phyloP scores from a whole-genome alignment of 2,329 filamentous ascomycete genomes.

The Xylariales sp. region DNA sequence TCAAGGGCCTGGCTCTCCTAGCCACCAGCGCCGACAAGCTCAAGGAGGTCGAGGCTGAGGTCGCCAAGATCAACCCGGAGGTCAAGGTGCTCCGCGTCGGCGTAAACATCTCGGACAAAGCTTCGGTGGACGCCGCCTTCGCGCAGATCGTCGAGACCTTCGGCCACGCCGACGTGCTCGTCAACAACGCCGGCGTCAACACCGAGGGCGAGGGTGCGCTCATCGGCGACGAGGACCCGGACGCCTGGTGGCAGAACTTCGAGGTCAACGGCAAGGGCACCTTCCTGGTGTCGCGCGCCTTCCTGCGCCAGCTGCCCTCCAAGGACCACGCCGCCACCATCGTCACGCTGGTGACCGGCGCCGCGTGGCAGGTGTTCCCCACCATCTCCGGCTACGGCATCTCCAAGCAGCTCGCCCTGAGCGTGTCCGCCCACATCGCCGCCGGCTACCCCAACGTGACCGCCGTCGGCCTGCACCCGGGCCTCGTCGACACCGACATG shows the following conservation, averaged over 20 bases:
- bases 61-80: slow-evolving; percentile 21
- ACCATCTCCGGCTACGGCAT: slow-evolving; percentile 23
- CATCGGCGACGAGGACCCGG: slow-evolving; percentile 7
- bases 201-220: slow-evolving; percentile 6
- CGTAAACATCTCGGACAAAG: slow-evolving; percentile 11
- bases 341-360: slow-evolving; percentile 20
- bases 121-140: slow-evolving; percentile 12
- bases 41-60: slow-evolving; percentile 24
- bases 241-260: slow-evolving; percentile 23
- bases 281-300: slow-evolving; percentile 27
- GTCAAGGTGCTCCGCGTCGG: slow-evolving; percentile 8
- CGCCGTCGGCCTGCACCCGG: slow-evolving; percentile 26
- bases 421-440: slow-evolving; percentile 24
- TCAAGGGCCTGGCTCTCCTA: slow-evolving; percentile 18
- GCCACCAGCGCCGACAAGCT: slow-evolving; percentile 29
- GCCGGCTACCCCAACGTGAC: slow-evolving; percentile 28
- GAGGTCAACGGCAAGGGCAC: slow-evolving; percentile 37
- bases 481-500: slow-evolving; percentile 28
- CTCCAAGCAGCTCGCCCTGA: slow-evolving; percentile 26
- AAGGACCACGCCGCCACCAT: slow-evolving; percentile 14
- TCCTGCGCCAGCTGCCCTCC: neutral
- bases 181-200: slow-evolving; percentile 7
- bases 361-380: slow-evolving; percentile 13
- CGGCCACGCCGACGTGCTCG: slow-evolving; percentile 7
- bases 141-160: slow-evolving; percentile 9